phyloP scores from a whole-genome alignment of 2,329 filamentous ascomycete species.

The Pestalotiopsis sp. region DNA sequence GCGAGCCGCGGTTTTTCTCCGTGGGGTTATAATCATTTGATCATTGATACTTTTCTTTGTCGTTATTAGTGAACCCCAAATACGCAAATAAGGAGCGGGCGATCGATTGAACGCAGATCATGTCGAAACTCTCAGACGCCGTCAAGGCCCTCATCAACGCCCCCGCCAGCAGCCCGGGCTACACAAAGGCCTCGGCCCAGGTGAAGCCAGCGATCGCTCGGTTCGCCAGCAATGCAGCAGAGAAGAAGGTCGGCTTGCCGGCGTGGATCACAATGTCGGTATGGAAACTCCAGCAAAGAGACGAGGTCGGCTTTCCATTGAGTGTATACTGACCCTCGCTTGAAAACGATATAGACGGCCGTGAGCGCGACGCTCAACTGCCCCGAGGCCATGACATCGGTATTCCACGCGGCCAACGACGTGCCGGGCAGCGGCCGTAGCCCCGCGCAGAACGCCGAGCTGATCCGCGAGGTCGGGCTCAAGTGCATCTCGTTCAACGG shows the following conservation, averaged over 20 bases:
- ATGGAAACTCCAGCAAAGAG: slow-evolving; percentile 11
- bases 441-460: slow-evolving; percentile 60
- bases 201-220: slow-evolving; percentile 66
- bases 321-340: background rate
- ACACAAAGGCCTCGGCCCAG: slow-evolving; percentile 63
- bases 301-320: background rate
- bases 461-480: slow-evolving; percentile 75
- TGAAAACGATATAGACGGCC: slow-evolving; percentile 59
- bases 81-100: background rate
- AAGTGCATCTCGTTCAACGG: slow-evolving; percentile 83
- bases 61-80: background rate
- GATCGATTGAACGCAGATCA: slow-evolving; percentile 35
- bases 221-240: slow-evolving; percentile 64
- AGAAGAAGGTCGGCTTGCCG: slow-evolving; percentile 45
- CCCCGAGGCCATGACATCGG: slow-evolving; percentile 69
- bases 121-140: slow-evolving; percentile 73
- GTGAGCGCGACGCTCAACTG: slow-evolving; percentile 88
- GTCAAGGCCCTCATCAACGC: slow-evolving; percentile 77
- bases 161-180: slow-evolving; percentile 66
- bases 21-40: background rate
- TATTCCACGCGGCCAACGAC: slow-evolving; percentile 56
- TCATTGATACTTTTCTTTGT: background rate
- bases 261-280: slow-evolving; percentile 37
- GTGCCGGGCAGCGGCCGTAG: slow-evolving; percentile 15
- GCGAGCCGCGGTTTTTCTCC: background rate